phyloP scores from a whole-genome alignment of 805 yeast species.

The Helenozyma rhizophorensis region DNA sequence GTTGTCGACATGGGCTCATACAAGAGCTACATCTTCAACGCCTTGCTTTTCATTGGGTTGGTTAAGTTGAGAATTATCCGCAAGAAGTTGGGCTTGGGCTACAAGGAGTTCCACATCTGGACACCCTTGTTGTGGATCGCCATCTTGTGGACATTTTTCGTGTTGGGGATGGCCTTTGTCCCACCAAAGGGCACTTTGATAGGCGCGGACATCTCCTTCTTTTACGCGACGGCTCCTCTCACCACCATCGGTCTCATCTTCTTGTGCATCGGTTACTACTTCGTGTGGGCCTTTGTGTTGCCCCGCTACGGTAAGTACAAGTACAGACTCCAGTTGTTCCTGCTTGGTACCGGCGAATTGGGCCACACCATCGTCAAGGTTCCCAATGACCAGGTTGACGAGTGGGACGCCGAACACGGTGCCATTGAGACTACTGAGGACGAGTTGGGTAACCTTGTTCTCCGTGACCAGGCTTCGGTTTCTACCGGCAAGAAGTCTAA shows the following conservation, averaged over 20 bases:
- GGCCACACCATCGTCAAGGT: constrained; percentile 40
- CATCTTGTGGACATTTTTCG: constrained; percentile 31
- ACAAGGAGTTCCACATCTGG: constrained; percentile 13
- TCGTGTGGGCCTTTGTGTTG: constrained; percentile 31
- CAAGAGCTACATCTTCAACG: constrained; percentile 24
- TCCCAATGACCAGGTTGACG: constrained; percentile 21
- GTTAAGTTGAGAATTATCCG: constrained; percentile 26
- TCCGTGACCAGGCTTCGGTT: no score
- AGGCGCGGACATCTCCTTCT: constrained; percentile 40
- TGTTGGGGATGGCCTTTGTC: constrained; percentile 39
- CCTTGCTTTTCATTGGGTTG: constrained; percentile 24
- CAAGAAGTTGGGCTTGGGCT: constrained; percentile 17
- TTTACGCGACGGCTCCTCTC: constrained; percentile 40
- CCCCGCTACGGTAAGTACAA: constrained; percentile 29
- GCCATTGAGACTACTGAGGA: no score
- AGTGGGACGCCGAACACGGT: constrained; percentile 28
- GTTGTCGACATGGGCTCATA: constrained; percentile 29
- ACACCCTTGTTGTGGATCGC: constrained; percentile 28
- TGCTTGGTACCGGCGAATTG: constrained; percentile 32
- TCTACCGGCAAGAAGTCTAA: background rate
- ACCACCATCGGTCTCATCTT: constrained; percentile 30
- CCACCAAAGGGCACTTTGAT: constrained; percentile 38
- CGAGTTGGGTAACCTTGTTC: no score
- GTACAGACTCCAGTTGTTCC: constrained; percentile 27
- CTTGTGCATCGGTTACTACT: constrained; percentile 31